Evolutionary conservation across 371 early-diverging fungal genomes (phyloP).

Genomic region (Globomyces sp.): DNA sequence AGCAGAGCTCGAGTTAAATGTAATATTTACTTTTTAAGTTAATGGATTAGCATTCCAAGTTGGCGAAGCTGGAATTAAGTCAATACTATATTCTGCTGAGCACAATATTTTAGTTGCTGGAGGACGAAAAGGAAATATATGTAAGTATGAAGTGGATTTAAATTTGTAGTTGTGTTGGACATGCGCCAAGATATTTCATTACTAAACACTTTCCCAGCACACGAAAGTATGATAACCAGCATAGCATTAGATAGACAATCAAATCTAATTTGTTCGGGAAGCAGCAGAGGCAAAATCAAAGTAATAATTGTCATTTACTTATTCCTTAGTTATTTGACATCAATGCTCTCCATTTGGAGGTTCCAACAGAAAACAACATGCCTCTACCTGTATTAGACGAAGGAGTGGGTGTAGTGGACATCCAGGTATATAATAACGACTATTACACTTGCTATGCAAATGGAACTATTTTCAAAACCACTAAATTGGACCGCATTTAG

Average conservation of each 20-base stretch:
- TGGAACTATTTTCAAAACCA: constrained; percentile 15
- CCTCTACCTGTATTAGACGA: not conserved
- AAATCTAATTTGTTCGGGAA: constrained; percentile 58
- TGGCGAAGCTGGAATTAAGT: constrained; percentile 59
- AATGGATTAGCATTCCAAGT: constrained; percentile 32
- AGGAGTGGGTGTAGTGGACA: constrained; percentile 55
- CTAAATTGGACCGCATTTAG: no score
- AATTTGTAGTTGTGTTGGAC: constrained; percentile 64
- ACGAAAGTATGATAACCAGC: constrained; percentile 65
- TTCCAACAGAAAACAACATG: not conserved
- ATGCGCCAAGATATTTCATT: constrained; percentile 61
- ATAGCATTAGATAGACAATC: constrained; percentile 62
- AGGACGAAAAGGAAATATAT: constrained; percentile 73
- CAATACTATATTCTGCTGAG: constrained; percentile 61
- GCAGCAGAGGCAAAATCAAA: constrained; percentile 50
- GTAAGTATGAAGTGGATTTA: constrained; percentile 40
- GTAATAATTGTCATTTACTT: constrained; percentile 16
- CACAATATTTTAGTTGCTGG: constrained; percentile 68
- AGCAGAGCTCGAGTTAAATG: constrained; percentile 59
- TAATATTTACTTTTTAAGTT: constrained; percentile 25
- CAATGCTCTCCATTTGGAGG: not conserved
- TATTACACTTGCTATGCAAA: constrained; percentile 13
- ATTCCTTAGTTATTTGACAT: constrained; percentile 4
- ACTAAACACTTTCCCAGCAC: constrained; percentile 70
- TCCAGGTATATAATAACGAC: constrained; percentile 43